phyloP scores from a whole-genome alignment of 441 rosid genomes.

The Adansonia gregorii region DNA sequence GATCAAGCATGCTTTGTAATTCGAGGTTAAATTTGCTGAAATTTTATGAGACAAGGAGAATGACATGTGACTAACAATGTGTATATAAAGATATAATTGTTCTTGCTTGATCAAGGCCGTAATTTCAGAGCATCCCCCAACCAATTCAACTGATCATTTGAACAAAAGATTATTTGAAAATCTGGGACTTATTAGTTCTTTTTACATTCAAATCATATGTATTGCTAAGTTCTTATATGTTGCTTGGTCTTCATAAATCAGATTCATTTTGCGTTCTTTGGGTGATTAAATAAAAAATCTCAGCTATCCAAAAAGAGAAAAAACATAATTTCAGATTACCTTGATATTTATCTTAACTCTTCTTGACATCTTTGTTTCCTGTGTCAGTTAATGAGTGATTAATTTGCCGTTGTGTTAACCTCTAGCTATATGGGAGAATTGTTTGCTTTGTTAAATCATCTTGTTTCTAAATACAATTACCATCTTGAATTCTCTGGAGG shows the following conservation, averaged over 20 bases:
- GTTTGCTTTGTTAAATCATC: neutral
- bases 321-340: neutral
- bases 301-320: neutral
- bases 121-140: neutral
- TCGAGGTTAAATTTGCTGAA: neutral
- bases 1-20: neutral
- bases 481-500: neutral
- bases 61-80: neutral
- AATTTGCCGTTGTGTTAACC: neutral
- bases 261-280: neutral
- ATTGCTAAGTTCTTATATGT: neutral
- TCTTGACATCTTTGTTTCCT: neutral
- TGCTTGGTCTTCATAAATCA: neutral
- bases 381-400: neutral
- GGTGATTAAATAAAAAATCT: neutral
- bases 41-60: neutral
- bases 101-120: neutral
- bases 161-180: neutral
- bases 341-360: neutral
- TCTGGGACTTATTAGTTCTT: neutral
- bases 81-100: neutral
- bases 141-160: neutral
- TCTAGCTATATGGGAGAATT: neutral
- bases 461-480: neutral
- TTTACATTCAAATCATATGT: neutral